These are phyloP conservation scores for Pythium sukuiense DNA, from an alignment of 352 stramenopile genomes.

Conservation along the genomic window DNA sequence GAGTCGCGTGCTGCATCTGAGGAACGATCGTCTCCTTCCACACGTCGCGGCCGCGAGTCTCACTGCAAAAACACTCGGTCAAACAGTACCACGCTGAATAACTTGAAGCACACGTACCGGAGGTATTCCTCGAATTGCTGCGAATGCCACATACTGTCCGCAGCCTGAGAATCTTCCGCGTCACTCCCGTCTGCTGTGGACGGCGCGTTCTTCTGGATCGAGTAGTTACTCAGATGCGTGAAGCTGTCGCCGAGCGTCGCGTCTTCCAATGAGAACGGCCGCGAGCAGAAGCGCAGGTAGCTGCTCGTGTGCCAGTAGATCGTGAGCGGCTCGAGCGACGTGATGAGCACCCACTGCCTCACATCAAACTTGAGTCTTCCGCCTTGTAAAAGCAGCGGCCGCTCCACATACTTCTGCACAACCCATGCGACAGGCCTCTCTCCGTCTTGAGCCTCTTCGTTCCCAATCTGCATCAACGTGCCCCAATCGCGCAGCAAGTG, in stretches of 20 bases:
- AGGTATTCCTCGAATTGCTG: constrained; percentile 39
- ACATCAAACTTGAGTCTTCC: constrained; percentile 80
- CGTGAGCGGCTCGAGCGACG: constrained; percentile 47
- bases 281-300: constrained; percentile 79
- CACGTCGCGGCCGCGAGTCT: constrained; percentile 36
- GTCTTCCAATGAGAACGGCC: constrained; percentile 42
- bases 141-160: constrained; percentile 68
- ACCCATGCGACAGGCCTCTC: constrained; percentile 38
- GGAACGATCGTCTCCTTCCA: constrained; percentile 53
- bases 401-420: constrained; percentile 88
- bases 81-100: background rate
- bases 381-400: constrained; percentile 52
- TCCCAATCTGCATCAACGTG: constrained; percentile 29
- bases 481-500: constrained; percentile 42
- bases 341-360: constrained; percentile 84
- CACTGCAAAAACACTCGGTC: background rate
- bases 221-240: constrained; percentile 85
- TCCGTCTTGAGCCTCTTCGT: background rate
- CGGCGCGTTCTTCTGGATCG: constrained; percentile 66
- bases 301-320: constrained; percentile 68
- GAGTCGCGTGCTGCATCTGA: constrained; percentile 55
- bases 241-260: constrained; percentile 48
- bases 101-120: constrained; percentile 24
- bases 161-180: background rate
- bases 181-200: background rate